Evolutionary conservation across 208 protist species (phyloP).

Genomic region (Acanthamoeba lenticulata): DNA sequence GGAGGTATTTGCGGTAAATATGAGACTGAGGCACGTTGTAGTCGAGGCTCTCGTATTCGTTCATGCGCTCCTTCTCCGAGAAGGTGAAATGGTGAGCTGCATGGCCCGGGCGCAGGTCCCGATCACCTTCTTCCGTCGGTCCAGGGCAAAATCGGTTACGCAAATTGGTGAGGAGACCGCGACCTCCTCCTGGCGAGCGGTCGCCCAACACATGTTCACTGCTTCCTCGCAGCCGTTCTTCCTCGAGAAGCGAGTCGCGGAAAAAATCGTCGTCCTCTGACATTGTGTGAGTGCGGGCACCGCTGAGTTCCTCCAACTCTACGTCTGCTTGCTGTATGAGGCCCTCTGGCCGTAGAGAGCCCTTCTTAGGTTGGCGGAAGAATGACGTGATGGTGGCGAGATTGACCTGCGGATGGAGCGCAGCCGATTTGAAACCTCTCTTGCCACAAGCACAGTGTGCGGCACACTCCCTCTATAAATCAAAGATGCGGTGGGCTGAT

Average conservation of each 20-base stretch:
- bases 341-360: too few relatives aligned
- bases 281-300: neutral
- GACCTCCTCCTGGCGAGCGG: neutral
- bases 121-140: neutral
- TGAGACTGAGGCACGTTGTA: conserved; percentile 86
- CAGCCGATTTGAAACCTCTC: too few relatives aligned
- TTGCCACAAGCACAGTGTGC: too few relatives aligned
- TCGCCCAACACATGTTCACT: neutral
- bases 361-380: neutral
- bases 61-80: conserved; percentile 87
- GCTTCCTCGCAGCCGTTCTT: neutral
- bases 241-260: neutral
- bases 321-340: neutral
- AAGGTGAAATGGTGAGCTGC: conserved; percentile 83
- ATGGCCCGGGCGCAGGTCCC: neutral
- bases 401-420: too few relatives aligned
- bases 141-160: neutral
- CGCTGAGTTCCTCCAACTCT: neutral
- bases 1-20: conserved; percentile 79
- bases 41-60: conserved; percentile 89
- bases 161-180: neutral
- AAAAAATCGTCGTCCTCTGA: neutral
- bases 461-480: too few relatives aligned
- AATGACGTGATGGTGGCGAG: neutral
- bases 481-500: too few relatives aligned